Conservation (phyloP, 2,329 filamentous ascomycete species). For the Arthrobotrys musiformis region DNA sequence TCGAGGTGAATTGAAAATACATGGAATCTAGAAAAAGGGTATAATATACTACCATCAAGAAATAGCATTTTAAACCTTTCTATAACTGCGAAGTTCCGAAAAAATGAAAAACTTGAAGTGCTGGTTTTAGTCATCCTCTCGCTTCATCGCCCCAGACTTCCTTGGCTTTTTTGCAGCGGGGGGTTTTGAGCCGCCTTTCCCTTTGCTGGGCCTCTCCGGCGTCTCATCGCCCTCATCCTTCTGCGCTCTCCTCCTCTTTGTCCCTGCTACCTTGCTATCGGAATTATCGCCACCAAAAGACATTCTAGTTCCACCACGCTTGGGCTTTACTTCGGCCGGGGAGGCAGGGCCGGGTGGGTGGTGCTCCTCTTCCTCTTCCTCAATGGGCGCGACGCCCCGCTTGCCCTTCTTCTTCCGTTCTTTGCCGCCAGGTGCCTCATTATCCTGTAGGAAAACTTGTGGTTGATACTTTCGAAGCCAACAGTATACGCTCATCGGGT, state of each 20-base stretch:
- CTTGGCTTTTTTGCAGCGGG: slow-evolving; percentile 52
- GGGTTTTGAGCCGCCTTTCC: slow-evolving; percentile 41
- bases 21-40: neutral
- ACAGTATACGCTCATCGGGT: slow-evolving; percentile 92
- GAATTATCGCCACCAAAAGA: slow-evolving; percentile 31
- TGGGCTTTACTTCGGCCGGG: slow-evolving; percentile 40
- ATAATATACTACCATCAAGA: neutral
- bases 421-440: slow-evolving; percentile 65
- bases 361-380: slow-evolving; percentile 47
- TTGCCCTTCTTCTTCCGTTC: slow-evolving; percentile 61
- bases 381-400: slow-evolving; percentile 57
- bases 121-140: slow-evolving; percentile 36
- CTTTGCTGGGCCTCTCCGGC: slow-evolving; percentile 35
- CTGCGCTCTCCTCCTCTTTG: slow-evolving; percentile 48
- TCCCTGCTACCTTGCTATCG: slow-evolving; percentile 32
- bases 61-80: neutral
- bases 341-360: slow-evolving; percentile 31
- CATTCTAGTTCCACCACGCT: slow-evolving; percentile 50
- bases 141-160: slow-evolving; percentile 37
- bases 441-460: slow-evolving; percentile 84
- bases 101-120: neutral
- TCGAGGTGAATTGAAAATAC: neutral
- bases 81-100: neutral
- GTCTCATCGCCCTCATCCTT: slow-evolving; percentile 54
- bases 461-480: slow-evolving; percentile 90